Evolutionary conservation across 2,329 filamentous ascomycete genomes (phyloP).

Genomic region (Pezicula radicicola): DNA sequence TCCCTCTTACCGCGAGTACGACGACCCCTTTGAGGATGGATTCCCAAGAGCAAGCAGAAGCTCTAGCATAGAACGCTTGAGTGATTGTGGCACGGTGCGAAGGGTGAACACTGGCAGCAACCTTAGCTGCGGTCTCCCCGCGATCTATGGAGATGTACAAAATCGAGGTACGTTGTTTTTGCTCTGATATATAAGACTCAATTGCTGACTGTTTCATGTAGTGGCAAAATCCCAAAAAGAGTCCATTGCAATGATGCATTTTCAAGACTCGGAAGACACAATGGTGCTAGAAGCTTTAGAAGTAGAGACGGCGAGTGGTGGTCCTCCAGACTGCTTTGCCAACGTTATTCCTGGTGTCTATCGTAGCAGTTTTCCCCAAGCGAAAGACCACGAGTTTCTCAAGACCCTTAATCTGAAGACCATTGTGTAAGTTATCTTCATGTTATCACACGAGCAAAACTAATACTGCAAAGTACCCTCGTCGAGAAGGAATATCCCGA

Average conservation of each 20-base stretch:
- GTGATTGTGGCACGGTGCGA: constrained; percentile 2
- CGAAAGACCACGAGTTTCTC: constrained; percentile 69
- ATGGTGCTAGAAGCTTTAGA: constrained; percentile 9
- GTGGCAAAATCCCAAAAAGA: constrained; percentile 5
- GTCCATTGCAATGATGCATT: too few species aligned
- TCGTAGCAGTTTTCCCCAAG: constrained; percentile 75
- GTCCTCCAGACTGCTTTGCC: constrained; percentile 70
- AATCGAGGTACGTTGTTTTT: constrained; percentile 14
- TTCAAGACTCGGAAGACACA: too few species aligned
- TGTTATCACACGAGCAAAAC: constrained; percentile 2
- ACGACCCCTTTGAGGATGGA: constrained; percentile 8
- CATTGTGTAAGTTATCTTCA: constrained; percentile 59
- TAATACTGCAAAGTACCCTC: constrained; percentile 46
- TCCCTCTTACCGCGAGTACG: constrained; percentile 6
- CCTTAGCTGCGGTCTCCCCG: constrained; percentile 11
- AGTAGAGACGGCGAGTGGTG: constrained; percentile 10
- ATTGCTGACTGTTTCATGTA: constrained; percentile 9
- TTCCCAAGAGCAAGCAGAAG: constrained; percentile 1
- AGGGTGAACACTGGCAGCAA: constrained; percentile 13
- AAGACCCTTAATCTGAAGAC: constrained; percentile 69
- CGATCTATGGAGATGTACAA: constrained; percentile 10
- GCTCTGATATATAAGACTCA: background rate
- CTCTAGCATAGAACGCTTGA: constrained; percentile 2
- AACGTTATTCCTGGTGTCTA: constrained; percentile 72
- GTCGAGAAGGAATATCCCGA: constrained; percentile 58